A percentile compares a stretch with the other conserved stretches of the same genome.
Conservation (phyloP, 2,329 filamentous ascomycete species). For the Beauveria australis region DNA sequence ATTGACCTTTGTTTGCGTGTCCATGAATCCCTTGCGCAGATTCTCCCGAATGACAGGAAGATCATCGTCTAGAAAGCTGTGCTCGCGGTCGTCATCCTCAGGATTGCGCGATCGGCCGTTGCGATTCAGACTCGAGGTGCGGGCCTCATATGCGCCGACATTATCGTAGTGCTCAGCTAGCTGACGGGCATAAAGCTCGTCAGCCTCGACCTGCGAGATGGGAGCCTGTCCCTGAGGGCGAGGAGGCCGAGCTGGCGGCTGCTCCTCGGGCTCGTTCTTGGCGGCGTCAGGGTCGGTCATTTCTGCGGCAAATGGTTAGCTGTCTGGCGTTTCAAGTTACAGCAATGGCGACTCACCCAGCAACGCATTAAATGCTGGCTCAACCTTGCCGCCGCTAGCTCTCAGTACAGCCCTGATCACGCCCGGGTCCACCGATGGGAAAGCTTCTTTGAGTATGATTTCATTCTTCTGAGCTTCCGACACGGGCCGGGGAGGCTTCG, state of each 20-base stretch:
- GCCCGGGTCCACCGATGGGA: conserved; percentile 69
- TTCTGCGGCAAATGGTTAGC: conserved; percentile 34
- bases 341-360: conserved; percentile 49
- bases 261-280: conserved; percentile 43
- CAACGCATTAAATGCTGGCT: conserved; percentile 91
- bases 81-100: conserved; percentile 58
- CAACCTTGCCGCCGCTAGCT: conserved; percentile 79
- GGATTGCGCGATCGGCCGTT: conserved; percentile 29
- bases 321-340: background rate
- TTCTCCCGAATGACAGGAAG: conserved; percentile 89
- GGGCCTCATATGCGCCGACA: conserved; percentile 47
- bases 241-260: conserved; percentile 70
- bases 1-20: conserved; percentile 90
- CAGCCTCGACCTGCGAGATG: conserved; percentile 76
- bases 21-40: conserved; percentile 85
- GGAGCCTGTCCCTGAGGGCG: conserved; percentile 57
- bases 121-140: conserved; percentile 39
- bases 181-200: conserved; percentile 86
- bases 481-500: conserved; percentile 78
- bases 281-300: conserved; percentile 73
- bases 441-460: conserved; percentile 85
- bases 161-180: conserved; percentile 84
- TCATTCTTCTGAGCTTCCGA: conserved; percentile 79
- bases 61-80: conserved; percentile 93
- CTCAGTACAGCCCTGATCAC: conserved; percentile 83